phyloP scores from a whole-genome alignment of 2,329 filamentous ascomycete genomes.

The Zasmidium angulare region DNA sequence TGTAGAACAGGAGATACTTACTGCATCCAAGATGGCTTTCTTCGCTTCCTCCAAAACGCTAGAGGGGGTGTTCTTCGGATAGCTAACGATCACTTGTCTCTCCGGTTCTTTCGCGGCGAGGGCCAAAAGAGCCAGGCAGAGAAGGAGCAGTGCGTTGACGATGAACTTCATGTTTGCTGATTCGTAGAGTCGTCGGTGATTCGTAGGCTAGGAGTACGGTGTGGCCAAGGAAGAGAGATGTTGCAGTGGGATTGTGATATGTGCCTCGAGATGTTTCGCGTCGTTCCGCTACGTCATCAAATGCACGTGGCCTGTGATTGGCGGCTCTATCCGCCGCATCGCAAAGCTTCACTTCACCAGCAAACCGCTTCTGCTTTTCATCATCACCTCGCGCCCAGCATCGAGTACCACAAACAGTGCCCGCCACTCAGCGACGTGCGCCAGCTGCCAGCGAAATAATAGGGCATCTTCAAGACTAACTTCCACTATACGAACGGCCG shows the following conservation, averaged over 20 bases:
- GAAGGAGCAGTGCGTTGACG: conserved; percentile 24
- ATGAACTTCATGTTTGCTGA: conserved; percentile 31
- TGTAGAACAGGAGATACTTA: no score
- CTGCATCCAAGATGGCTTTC: conserved; percentile 37
- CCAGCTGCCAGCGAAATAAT: background rate
- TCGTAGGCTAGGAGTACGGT: background rate
- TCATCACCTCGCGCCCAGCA: no score
- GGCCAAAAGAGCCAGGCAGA: conserved; percentile 23
- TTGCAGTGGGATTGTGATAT: background rate
- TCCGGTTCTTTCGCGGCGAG: conserved; percentile 43
- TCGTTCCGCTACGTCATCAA: no score
- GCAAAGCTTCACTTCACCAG: no score
- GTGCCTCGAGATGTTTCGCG: no score
- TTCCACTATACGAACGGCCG: background rate
- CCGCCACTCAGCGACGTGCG: background rate
- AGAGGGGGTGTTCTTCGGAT: conserved; percentile 67
- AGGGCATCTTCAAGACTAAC: background rate
- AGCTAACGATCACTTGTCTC: conserved; percentile 77
- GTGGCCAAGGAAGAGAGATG: background rate
- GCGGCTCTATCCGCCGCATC: no score
- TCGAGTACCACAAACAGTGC: background rate
- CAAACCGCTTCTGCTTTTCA: no score
- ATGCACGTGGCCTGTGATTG: no score
- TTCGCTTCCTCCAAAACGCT: conserved; percentile 70
- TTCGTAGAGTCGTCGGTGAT: background rate